These are phyloP conservation scores for Cerrena zonata DNA, from an alignment of 1,284 basidiomycete genomes.

Conservation along the genomic window DNA sequence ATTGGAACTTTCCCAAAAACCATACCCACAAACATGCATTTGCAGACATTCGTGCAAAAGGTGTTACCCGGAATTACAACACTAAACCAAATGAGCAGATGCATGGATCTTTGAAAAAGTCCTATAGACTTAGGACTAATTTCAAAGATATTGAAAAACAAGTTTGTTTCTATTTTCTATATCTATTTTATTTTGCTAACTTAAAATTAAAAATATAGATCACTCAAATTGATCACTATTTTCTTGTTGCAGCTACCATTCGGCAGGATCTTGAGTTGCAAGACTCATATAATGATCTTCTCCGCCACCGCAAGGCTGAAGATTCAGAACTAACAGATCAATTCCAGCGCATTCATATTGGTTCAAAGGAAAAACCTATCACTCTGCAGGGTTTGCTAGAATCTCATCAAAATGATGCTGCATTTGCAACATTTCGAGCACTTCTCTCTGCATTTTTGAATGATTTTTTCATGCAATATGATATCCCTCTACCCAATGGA, in stretches of 20 bases:
- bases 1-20: slow-evolving; percentile 23
- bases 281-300: slow-evolving; percentile 4
- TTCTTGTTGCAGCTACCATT: slow-evolving; percentile 7
- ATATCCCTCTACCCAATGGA: too few relatives aligned
- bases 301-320: background rate
- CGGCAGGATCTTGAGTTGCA: slow-evolving; percentile 9
- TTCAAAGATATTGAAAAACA: slow-evolving; percentile 24
- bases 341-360: slow-evolving; percentile 1
- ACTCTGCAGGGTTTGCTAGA: background rate
- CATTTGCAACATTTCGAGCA: slow-evolving; percentile 9
- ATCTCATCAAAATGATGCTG: background rate
- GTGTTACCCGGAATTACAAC: slow-evolving; percentile 15
- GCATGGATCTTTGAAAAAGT: slow-evolving; percentile 21
- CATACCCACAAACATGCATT: slow-evolving; percentile 18
- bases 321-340: background rate
- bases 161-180: slow-evolving; percentile 11
- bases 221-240: slow-evolving; percentile 11
- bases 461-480: background rate
- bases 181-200: background rate
- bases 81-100: slow-evolving; percentile 23
- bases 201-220: slow-evolving; percentile 10
- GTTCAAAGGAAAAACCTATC: background rate
- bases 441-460: background rate
- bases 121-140: slow-evolving; percentile 24
- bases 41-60: slow-evolving; percentile 21